Evolutionary conservation across 2,329 filamentous ascomycete species (phyloP).

Genomic region (Apiospora saccharicola): DNA sequence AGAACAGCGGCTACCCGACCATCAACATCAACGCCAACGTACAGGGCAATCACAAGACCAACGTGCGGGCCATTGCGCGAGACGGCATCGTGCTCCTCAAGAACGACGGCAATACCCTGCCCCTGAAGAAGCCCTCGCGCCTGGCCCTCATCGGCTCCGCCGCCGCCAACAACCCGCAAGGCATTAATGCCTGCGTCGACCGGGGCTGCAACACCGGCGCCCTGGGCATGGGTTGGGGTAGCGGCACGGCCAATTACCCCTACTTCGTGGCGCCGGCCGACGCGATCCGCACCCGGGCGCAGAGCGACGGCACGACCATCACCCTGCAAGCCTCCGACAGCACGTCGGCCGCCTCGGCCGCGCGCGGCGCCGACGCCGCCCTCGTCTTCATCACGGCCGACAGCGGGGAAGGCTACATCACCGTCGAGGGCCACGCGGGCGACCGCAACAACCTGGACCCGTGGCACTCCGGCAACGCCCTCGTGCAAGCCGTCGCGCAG

Average conservation of each 20-base stretch:
- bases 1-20: slow-evolving; percentile 58
- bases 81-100: slow-evolving; percentile 73
- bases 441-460: slow-evolving; percentile 66
- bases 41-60: slow-evolving; percentile 66
- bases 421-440: slow-evolving; percentile 64
- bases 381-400: slow-evolving; percentile 66
- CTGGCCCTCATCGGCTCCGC: slow-evolving; percentile 70
- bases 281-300: slow-evolving; percentile 54
- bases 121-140: slow-evolving; percentile 60
- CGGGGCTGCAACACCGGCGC: slow-evolving; percentile 67
- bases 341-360: slow-evolving; percentile 27
- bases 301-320: slow-evolving; percentile 50
- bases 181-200: slow-evolving; percentile 70
- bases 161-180: slow-evolving; percentile 65
- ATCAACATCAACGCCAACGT: slow-evolving; percentile 63
- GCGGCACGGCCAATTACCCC: slow-evolving; percentile 57
- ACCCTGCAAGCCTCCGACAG: slow-evolving; percentile 58
- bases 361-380: slow-evolving; percentile 24
- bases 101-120: slow-evolving; percentile 64
- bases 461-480: slow-evolving; percentile 30
- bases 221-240: slow-evolving; percentile 72
- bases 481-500: slow-evolving; percentile 66
- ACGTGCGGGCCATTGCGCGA: slow-evolving; percentile 63
- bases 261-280: slow-evolving; percentile 62
- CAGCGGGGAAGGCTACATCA: slow-evolving; percentile 65